Evolutionary conservation across 2,329 filamentous ascomycete species (phyloP), one percentile per base, ranked within the genome.

Genomic region (Fusarium sp.): DNA sequence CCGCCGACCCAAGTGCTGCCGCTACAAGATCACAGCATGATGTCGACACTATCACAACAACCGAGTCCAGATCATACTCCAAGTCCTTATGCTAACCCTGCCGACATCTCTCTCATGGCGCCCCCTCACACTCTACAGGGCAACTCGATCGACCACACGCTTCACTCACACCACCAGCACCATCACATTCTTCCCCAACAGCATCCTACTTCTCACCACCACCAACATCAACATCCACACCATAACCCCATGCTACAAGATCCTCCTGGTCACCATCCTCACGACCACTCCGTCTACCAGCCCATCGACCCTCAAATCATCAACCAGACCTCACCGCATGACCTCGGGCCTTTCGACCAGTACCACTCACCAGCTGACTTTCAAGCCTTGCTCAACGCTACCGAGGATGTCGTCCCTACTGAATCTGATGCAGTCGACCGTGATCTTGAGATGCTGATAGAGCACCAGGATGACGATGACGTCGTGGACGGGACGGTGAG

Each of bases 291-390:
- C 16, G 77, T 82, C 27, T 85, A 85, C 73, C 84, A 87, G 58
- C 86, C 85, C 25, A 87, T 88, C 75, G 86, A 88, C 73, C 86
- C 86, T n/a, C 85, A 86, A 69, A 87, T 88, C 58, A 87, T 87
- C 70, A 83, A 71, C 63, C 58, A 74, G n/a, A 49, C 72, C 51
- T 61, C 67, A 27, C 56, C 67, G 8, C 74, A 77, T 51, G 75
- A 77, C 61, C 69, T 81, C 61, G 74, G 73, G 49, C 70, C 78
- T 20, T 84, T 84, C 64, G 79, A 81, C 56, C 77, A 81, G 53
- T 79, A 80, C 69, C 76, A 80, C 60, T 73, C 80, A 4, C 82
- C 85, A 25, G 78, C 83, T 0, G 82, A 86, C 46, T 87, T 88
- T 71, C 85, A 87, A 60, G 84, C 84, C 1, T 76, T 88, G 2